These are phyloP conservation scores for Ophiostoma populinum DNA, from an alignment of 2,329 filamentous ascomycete species.

Conservation along the genomic window DNA sequence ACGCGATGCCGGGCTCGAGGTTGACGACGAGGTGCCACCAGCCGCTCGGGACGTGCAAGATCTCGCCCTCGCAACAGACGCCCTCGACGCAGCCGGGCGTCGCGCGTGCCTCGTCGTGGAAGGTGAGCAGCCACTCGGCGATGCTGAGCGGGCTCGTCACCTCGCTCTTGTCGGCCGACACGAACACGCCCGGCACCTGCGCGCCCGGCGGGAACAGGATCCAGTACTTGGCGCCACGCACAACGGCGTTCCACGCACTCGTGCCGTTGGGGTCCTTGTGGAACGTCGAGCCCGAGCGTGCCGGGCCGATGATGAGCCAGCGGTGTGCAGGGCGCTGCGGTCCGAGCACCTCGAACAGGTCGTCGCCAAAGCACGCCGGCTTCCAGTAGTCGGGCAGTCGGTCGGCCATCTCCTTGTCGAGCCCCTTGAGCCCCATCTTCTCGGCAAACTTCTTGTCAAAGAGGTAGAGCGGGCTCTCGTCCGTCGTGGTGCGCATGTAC, in stretches of 20 bases:
- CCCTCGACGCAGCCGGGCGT: conserved; percentile 70
- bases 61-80: conserved; percentile 67
- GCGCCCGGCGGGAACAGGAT: conserved; percentile 84
- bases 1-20: conserved; percentile 63
- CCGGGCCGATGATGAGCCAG: conserved; percentile 84
- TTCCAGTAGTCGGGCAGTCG: conserved; percentile 46
- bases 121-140: conserved; percentile 86
- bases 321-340: conserved; percentile 67
- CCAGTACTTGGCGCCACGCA: conserved; percentile 90
- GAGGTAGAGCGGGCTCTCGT: conserved; percentile 83
- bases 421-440: conserved; percentile 54
- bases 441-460: conserved; percentile 78
- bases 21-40: conserved; percentile 98
- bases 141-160: conserved; percentile 89
- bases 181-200: conserved; percentile 73
- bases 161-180: conserved; percentile 77
- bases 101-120: conserved; percentile 65
- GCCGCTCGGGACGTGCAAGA: conserved; percentile 80
- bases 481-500: conserved; percentile 64
- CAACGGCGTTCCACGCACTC: conserved; percentile 85
- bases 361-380: conserved; percentile 70
- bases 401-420: conserved; percentile 23
- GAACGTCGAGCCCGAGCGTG: conserved; percentile 79
- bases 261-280: conserved; percentile 67
- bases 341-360: conserved; percentile 68